Evolutionary conservation across 2,329 filamentous ascomycete species (phyloP), one percentile per base, ranked within the genome.

Genomic region (Fusarium neocosmosporiellum): DNA sequence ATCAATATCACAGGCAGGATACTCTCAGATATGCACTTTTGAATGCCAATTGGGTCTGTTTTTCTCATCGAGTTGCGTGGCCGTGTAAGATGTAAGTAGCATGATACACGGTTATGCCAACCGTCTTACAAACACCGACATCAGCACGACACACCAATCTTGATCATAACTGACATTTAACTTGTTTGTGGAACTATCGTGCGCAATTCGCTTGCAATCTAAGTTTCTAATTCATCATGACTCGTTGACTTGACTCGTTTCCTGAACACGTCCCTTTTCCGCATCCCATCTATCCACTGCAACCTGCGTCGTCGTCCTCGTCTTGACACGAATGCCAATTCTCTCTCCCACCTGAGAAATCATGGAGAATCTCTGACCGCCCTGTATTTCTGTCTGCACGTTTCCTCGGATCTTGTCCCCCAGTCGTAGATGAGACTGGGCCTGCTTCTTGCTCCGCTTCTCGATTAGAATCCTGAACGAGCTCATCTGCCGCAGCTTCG

Each of bases 301-400:
- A 31, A 73, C 70, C 16, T 63, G 63, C 18, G 67, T 71, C 1
- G 69, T 67, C 24, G 75, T 77, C 18, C 63, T 74, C 11, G 75
- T 77, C 59, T 72, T 76, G 24, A 77, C 75, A 7, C 70, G 72
- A 2, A 77, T 77, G 2, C 75, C 75, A 33, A 75, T 66, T 24
- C 43, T 65, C 18, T 70, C 75, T 10, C 70, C 72, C 9, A 72
- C 31, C 18, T 75, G 70, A 1, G 75, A 77, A 13, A 77, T 75
- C 62, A 76, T 73, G 3, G 75, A 77, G 57, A 76, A 76, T 14
- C 75, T 73, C 9, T 73, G 73, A 0, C 75, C 75, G 24, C 71
- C 75, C 20, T 77, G 69, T 31, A 81, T 80, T 27, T 81, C 72
- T 31, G 80, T 81, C 48, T 74, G 75, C 13, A 81, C 80, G 31